Conservation (phyloP, 176 grass and related monocot species). For the Oryza rufipogon region DNA sequence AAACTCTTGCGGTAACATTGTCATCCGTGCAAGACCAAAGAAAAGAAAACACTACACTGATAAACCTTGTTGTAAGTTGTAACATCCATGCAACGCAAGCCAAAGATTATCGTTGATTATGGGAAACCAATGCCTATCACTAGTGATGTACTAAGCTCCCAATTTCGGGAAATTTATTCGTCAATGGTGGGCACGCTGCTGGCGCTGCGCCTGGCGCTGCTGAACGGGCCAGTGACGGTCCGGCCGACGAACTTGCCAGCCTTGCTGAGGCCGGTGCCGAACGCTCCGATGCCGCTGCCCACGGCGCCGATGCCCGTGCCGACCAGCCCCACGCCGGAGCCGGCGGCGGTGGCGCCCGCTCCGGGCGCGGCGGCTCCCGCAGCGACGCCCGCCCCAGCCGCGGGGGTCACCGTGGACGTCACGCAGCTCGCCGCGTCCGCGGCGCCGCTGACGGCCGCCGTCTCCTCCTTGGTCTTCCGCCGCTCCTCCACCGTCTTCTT, state of each 20-base stretch:
- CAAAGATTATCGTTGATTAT: not conserved
- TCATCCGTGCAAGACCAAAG: too few relatives aligned
- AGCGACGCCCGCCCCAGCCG: constrained; percentile 46
- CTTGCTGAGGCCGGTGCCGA: constrained; percentile 71
- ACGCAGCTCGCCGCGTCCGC: constrained; percentile 60
- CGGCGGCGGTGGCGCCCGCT: constrained; percentile 36
- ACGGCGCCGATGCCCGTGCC: constrained; percentile 71
- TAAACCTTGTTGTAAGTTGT: too few relatives aligned
- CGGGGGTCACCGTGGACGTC: constrained; percentile 64
- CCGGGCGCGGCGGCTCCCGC: constrained; percentile 51
- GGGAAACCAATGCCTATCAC: too few relatives aligned
- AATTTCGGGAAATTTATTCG: constrained; percentile 10
- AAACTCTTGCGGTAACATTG: not conserved
- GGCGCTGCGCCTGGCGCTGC: constrained; percentile 69
- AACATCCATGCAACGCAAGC: not conserved
- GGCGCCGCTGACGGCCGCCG: constrained; percentile 59
- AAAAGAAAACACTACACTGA: not conserved
- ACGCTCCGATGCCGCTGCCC: constrained; percentile 59
- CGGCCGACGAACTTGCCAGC: constrained; percentile 79
- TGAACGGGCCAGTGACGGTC: constrained; percentile 73
- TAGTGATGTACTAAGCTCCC: not conserved
- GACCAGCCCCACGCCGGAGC: constrained; percentile 62
- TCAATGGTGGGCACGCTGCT: constrained; percentile 44
- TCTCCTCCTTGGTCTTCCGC: constrained; percentile 75
- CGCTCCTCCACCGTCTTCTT: constrained; percentile 69